phyloP scores from a whole-genome alignment of 768 basidiomycete species.

The Pulveroboletus frians region DNA sequence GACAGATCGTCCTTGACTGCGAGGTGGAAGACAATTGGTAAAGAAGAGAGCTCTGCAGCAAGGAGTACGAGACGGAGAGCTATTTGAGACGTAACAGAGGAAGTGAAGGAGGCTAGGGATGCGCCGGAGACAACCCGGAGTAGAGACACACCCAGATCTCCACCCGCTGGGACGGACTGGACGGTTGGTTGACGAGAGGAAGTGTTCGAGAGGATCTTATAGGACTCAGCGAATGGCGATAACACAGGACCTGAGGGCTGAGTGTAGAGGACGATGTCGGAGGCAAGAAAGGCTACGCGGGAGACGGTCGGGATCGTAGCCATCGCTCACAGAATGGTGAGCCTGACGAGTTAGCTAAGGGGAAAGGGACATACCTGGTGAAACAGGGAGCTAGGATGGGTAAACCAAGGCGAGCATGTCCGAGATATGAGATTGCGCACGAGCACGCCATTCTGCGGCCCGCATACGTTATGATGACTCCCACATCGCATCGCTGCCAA shows the following conservation, averaged over 20 bases:
- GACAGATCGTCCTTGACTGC: conserved; percentile 63
- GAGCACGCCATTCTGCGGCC: conserved; percentile 20
- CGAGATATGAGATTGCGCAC: conserved; percentile 7
- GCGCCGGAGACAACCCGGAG: conserved; percentile 39
- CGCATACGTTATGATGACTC: too few relatives aligned
- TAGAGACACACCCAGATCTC: conserved; percentile 57
- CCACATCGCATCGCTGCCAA: too few relatives aligned
- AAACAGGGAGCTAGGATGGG: not conserved
- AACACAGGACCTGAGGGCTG: conserved; percentile 38
- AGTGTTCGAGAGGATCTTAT: conserved; percentile 29
- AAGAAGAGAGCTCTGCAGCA: conserved; percentile 59
- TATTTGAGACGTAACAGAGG: conserved; percentile 45
- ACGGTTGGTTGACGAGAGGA: conserved; percentile 39
- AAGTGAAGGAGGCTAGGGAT: conserved; percentile 57
- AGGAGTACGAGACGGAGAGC: conserved; percentile 60
- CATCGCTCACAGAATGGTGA: conserved; percentile 16
- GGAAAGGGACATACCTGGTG: conserved; percentile 4
- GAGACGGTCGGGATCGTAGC: conserved; percentile 43
- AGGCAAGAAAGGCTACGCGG: conserved; percentile 66
- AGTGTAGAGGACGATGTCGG: conserved; percentile 60
- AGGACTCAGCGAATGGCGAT: conserved; percentile 37
- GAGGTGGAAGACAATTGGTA: conserved; percentile 69
- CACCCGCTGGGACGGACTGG: conserved; percentile 54
- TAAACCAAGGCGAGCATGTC: not conserved
- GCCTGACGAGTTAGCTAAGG: not conserved